Conservation (phyloP, 2,329 filamentous ascomycete species). For the Fusarium denticulatum region DNA sequence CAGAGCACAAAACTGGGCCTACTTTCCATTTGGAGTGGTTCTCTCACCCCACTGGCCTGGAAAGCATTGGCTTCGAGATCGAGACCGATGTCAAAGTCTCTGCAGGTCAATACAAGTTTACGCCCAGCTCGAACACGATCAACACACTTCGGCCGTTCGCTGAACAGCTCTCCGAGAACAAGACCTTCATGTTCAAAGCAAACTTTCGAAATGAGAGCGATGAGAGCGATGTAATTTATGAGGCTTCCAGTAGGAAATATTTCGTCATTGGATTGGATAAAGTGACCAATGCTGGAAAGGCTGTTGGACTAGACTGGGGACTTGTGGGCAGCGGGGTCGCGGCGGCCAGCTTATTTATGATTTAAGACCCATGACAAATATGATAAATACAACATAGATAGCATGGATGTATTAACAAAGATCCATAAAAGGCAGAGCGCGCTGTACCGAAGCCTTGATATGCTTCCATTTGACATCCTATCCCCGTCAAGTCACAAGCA, state of each 20-base stretch:
- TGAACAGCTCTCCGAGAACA: neutral
- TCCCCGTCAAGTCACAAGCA: neutral
- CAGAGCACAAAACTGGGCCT: rapidly evolving
- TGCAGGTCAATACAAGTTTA: neutral
- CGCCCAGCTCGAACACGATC: neutral
- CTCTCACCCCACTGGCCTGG: neutral
- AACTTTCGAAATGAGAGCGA: neutral
- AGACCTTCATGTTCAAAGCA: neutral
- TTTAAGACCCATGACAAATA: neutral
- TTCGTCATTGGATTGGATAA: neutral
- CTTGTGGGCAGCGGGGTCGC: neutral
- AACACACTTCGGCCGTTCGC: neutral
- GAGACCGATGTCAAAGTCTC: neutral
- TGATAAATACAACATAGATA: neutral
- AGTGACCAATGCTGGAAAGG: neutral
- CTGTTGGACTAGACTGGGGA: neutral
- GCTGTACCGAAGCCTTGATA: no score
- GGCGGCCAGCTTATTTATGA: neutral
- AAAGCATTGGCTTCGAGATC: neutral
- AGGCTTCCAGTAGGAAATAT: neutral
- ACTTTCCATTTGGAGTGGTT: neutral
- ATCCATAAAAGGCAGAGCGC: no score
- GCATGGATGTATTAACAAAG: neutral
- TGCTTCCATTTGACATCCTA: neutral
- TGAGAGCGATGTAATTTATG: neutral